A percentile compares a stretch with the other conserved stretches of the same genome.
phyloP scores from a whole-genome alignment of 2,329 filamentous ascomycete species.

The Penicillium sp. region DNA sequence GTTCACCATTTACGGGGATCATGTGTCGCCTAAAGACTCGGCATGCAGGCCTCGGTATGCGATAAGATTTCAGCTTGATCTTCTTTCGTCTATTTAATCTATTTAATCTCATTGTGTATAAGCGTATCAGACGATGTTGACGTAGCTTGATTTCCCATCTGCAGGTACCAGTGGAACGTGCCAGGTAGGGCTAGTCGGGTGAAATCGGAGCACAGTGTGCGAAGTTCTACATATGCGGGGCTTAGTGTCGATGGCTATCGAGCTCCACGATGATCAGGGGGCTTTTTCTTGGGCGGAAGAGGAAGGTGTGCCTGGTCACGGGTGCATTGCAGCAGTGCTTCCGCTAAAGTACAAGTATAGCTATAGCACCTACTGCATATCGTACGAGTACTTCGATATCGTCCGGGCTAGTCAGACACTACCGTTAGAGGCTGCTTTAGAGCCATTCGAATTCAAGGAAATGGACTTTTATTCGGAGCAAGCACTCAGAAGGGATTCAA shows the following conservation, averaged over 20 bases:
- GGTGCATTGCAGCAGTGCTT: neutral
- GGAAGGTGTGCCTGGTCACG: slow-evolving; percentile 10
- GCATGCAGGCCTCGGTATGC: neutral
- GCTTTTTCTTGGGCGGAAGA: slow-evolving; percentile 18
- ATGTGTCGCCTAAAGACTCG: neutral
- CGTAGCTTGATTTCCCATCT: neutral
- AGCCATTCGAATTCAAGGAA: slow-evolving; percentile 1
- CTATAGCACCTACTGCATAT: too few relatives aligned
- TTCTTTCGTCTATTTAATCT: neutral
- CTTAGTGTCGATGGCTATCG: slow-evolving; percentile 18
- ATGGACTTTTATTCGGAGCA: slow-evolving; percentile 18
- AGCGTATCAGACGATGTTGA: slow-evolving; percentile 4
- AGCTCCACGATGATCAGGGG: slow-evolving; percentile 20
- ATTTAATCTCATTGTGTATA: neutral
- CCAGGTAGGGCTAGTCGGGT: slow-evolving; percentile 20
- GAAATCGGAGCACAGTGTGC: slow-evolving; percentile 21
- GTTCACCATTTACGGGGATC: neutral
- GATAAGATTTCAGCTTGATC: neutral
- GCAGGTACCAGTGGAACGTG: slow-evolving; percentile 10
- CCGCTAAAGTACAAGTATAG: neutral
- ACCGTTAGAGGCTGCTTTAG: neutral
- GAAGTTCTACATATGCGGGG: slow-evolving; percentile 19
- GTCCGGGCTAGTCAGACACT: neutral
- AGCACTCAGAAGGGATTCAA: slow-evolving; percentile 13
- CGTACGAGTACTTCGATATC: too few relatives aligned